Base-by-base conservation (phyloP, 2,329 filamentous ascomycete genomes). In the Paecilomyces variotii region DNA sequence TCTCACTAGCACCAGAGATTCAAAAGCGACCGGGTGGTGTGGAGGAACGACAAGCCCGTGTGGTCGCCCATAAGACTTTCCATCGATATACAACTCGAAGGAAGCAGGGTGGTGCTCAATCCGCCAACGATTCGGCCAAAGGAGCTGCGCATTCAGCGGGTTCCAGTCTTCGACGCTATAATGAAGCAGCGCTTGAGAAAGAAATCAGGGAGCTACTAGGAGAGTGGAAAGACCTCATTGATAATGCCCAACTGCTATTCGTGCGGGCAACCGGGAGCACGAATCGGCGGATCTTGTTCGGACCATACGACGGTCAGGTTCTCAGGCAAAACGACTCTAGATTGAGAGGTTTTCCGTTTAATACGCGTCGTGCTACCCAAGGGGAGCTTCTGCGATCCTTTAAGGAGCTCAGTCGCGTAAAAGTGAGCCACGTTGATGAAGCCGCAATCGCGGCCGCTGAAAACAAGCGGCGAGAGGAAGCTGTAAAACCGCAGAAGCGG, bases 1-100 rank as follows among this genome's bases (percentile, higher is more conserved):
- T 99, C 10, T 91, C 91, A 0, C 81, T 97, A 3, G 86, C 90
- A 0, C 92, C 94, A 0, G 89, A 91, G 62, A 79, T 88, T 56
- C 84, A 85, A 39, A 93, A 90, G 70, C 84, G 85, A 56, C 79
- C 83, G 11, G 78, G 82, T 14, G 88, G 89, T 0, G 81, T 88
- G 1, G 84, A 96, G 70, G 91, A 95, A 64, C 83, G 90, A 56
- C 89, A 96, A 68, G 91, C 93, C 4, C 88, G 88, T 0, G 90
- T 97, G 0, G 82, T 97, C 52, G 93, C 91, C 0, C 93, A 97
- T 75, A 99, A 99, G 78, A 97, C 93, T 0, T 99, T 97, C 73
- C 95, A 99, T 73, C 84, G 94, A 59, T 99, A 99, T 71, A 99
- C 95, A 0, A 99, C 94, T 4, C 83, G 94, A 63, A 84, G 94